Evolutionary conservation across 2,329 filamentous ascomycete genomes (phyloP).

Genomic region (Sclerotinia minor): DNA sequence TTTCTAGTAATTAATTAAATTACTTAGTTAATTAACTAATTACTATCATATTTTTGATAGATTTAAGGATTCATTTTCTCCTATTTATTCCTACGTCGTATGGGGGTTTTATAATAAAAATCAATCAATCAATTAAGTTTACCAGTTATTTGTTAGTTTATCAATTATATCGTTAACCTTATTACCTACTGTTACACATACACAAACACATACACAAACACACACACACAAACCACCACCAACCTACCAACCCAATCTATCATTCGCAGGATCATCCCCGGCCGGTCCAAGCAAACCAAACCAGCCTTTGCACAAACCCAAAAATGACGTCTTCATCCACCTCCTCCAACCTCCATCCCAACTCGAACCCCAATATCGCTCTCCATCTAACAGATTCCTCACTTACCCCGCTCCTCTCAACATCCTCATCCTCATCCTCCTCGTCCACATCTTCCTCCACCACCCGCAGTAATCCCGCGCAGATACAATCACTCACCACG

Average conservation of each 20-base stretch:
- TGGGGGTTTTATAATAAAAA: neutral
- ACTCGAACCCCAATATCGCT: constrained; percentile 29
- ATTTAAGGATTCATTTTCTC: neutral
- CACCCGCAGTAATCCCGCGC: constrained; percentile 26
- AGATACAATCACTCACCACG: constrained; percentile 51
- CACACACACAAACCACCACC: no score
- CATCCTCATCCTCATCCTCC: constrained; percentile 37
- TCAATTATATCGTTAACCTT: neutral
- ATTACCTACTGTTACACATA: no score
- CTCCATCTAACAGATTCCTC: constrained; percentile 53
- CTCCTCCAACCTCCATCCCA: neutral
- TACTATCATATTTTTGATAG: no score
- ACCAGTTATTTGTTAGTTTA: no score
- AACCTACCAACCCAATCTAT: constrained; percentile 2
- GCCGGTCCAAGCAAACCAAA: neutral
- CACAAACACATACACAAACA: neutral
- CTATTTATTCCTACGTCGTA: no score
- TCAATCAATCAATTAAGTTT: neutral
- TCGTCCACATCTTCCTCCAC: constrained; percentile 36
- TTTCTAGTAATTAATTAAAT: neutral
- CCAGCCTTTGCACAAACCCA: constrained; percentile 5
- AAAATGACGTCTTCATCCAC: constrained; percentile 12
- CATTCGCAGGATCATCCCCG: neutral
- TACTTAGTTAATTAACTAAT: no score
- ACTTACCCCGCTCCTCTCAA: constrained; percentile 57